Conservation (phyloP, 805 yeast species). For the Maudiozyma serrabonitensis region DNA sequence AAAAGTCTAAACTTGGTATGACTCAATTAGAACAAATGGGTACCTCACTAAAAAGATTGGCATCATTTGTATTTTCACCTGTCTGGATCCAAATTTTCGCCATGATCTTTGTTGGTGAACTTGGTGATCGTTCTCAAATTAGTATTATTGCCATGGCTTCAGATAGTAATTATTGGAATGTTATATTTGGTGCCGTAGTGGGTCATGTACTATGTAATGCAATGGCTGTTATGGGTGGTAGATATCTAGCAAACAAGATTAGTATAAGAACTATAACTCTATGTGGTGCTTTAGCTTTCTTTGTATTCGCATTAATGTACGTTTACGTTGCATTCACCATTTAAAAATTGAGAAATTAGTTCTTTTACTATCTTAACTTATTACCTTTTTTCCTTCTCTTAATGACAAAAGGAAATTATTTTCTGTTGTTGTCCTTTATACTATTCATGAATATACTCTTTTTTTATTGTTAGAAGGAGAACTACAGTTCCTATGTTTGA, state of each 20-base stretch:
- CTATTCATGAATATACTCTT: no score
- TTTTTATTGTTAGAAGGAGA: no score
- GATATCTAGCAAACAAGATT: constrained; percentile 76
- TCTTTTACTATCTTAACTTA: no score
- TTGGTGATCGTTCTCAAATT: constrained; percentile 98
- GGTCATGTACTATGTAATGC: constrained; percentile 87
- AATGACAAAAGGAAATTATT: no score
- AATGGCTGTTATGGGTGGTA: constrained; percentile 91
- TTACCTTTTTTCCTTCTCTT: no score
- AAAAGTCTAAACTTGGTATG: constrained; percentile 22
- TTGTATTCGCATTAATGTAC: constrained; percentile 72
- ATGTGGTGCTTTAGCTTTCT: constrained; percentile 83
- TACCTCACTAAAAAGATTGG: constrained; percentile 43
- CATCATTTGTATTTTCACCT: constrained; percentile 66
- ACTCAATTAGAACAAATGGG: constrained; percentile 20
- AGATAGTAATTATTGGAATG: constrained; percentile 83
- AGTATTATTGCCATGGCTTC: constrained; percentile 99
- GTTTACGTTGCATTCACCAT: constrained; percentile 50
- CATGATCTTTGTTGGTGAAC: constrained; percentile 95
- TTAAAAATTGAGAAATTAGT: neutral
- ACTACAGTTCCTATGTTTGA: no score
- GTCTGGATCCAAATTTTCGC: constrained; percentile 87
- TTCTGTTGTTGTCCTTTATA: no score
- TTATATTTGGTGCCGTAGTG: constrained; percentile 76
- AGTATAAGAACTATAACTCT: constrained; percentile 87